Evolutionary conservation across 345 rosid species (phyloP), one percentile per base, ranked within the genome.

Genomic region (Eucalyptus virginea): DNA sequence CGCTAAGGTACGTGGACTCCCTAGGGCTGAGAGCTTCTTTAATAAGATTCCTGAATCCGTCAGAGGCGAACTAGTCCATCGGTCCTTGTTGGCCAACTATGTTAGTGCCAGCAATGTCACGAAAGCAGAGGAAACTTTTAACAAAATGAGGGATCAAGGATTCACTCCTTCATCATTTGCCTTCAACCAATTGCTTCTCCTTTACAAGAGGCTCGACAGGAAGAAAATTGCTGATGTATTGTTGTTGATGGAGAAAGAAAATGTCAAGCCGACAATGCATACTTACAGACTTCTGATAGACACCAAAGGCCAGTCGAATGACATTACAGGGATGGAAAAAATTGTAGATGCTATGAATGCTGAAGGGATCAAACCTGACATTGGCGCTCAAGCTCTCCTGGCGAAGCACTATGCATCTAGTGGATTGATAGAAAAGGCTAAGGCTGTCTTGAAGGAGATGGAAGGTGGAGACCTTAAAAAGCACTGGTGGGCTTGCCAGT

Each of bases 181-280:
- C 77, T 97, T 99, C 91, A 96, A 98, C 91, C 99, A 98, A 96
- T 93, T 98, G 91, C 97, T 98, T 77, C 93, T 97, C 30, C 98
- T 98, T 54, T 96, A 98, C 92, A 98, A 97, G 95, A 94, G 95
- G 87, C 58, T 92, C 40, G 96, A 97, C 93, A 97, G 90, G 91
- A 97, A 95, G 95, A 97, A 96, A 91, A 97, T 98, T 77, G 95
- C 97, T 88, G 98, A 97, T 88, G 94, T 98, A 15, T 91, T 98
- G 91, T 80, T 95, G 51, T 92, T 96, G 88, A 98, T 98, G 99
- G 99, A 96, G 95, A 96, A 96, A 92, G 99, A 97, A 93, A 92
- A 96, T 88, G 92, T 97, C 87, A 96, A 95, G 94, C 98, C 98
- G 5, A 83, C 96, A 42, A 93, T 88, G 40, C 93, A 94, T 87